These are phyloP conservation scores for Melaleuca alternifolia DNA, from an alignment of 345 rosid species.

Conservation along the genomic window DNA sequence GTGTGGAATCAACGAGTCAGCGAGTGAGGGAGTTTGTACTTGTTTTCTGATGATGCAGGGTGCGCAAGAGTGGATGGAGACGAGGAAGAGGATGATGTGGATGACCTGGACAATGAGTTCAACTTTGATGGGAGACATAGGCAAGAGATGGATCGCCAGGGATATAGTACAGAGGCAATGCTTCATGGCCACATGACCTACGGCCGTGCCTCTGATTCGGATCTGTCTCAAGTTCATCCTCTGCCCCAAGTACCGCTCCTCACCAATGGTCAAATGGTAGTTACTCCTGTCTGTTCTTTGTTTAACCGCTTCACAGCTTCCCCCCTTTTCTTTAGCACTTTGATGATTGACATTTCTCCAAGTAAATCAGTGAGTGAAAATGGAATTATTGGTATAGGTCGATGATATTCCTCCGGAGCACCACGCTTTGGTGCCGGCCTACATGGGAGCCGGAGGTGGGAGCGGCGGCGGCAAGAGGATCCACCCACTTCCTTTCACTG, in stretches of 20 bases:
- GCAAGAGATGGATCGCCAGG: slow-evolving; percentile 9
- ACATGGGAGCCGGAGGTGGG: slow-evolving; percentile 9
- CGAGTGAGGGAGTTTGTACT: neutral
- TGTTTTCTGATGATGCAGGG: slow-evolving; percentile 17
- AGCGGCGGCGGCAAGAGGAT: slow-evolving; percentile 16
- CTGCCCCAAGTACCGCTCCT: slow-evolving; percentile 21
- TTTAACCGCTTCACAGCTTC: neutral
- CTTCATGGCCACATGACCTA: slow-evolving; percentile 14
- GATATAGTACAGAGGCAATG: slow-evolving; percentile 4
- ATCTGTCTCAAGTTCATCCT: slow-evolving; percentile 10
- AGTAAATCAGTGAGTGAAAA: neutral
- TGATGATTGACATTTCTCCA: neutral
- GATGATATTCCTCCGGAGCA: slow-evolving; percentile 31
- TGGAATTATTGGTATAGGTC: slow-evolving; percentile 7
- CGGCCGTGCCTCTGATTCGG: slow-evolving; percentile 11
- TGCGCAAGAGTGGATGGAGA: slow-evolving; percentile 72
- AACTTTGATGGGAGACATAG: slow-evolving; percentile 16
- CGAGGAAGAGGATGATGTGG: slow-evolving; percentile 77
- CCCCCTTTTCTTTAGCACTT: neutral
- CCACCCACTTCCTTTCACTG: slow-evolving; percentile 16
- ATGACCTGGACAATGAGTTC: slow-evolving; percentile 78
- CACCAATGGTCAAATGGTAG: slow-evolving; percentile 31
- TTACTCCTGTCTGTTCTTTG: neutral
- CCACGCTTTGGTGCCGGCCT: slow-evolving; percentile 39
- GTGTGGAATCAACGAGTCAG: neutral